Evolutionary conservation across 768 basidiomycete genomes (phyloP).

Genomic region (Udeniomyces megalosporus): DNA sequence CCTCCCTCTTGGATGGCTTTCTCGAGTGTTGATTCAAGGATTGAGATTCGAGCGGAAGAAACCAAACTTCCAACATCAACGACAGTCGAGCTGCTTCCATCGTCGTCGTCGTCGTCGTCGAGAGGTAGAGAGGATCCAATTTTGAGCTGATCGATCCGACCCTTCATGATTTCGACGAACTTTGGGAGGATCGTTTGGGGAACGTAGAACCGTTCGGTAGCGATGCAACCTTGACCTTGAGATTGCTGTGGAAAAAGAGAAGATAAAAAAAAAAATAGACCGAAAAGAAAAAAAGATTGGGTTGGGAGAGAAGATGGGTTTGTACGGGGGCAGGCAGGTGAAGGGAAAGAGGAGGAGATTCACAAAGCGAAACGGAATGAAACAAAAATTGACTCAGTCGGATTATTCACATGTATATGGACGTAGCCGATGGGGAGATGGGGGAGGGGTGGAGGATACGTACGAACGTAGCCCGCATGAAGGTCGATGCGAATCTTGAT

Average conservation of each 20-base stretch:
- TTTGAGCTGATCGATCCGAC: constrained; percentile 51
- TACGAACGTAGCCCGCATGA: constrained; percentile 2
- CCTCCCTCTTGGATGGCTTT: constrained; percentile 58
- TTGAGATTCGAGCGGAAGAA: constrained; percentile 49
- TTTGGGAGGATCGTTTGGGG: constrained; percentile 40
- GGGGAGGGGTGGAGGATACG: no score
- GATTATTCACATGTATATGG: no score
- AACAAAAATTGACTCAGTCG: no score
- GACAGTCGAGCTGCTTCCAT: constrained; percentile 28
- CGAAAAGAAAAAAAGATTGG: no score
- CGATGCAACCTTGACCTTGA: constrained; percentile 76
- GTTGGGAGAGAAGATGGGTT: no score
- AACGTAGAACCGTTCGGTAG: constrained; percentile 82
- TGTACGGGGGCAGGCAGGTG: no score
- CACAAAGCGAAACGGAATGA: no score
- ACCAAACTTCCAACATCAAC: constrained; percentile 86
- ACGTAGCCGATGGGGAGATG: no score
- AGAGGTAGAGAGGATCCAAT: constrained; percentile 50
- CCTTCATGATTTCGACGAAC: neutral
- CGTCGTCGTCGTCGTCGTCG: neutral
- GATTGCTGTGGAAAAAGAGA: neutral
- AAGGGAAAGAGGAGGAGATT: neutral
- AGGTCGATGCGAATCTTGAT: constrained; percentile 1
- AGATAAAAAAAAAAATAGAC: neutral
- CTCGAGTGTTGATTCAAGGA: constrained; percentile 44